phyloP scores from a whole-genome alignment of 2,329 filamentous ascomycete species.

The Metarhizium rileyi region DNA sequence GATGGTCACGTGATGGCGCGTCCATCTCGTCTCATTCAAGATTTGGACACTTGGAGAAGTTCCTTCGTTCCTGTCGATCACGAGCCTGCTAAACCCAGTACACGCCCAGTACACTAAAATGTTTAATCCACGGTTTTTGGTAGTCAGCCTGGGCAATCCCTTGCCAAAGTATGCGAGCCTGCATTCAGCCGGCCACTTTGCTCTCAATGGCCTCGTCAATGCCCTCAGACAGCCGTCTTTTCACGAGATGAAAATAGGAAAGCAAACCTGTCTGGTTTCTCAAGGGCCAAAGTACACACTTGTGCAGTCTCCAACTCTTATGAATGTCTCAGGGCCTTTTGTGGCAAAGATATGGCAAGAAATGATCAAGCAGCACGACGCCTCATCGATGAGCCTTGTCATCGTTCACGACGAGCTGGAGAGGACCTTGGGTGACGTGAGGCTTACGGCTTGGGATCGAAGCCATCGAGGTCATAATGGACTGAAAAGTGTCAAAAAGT shows the following conservation, averaged over 20 bases:
- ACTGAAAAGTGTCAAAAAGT: constrained; percentile 53
- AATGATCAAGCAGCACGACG: constrained; percentile 31
- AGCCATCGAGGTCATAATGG: constrained; percentile 68
- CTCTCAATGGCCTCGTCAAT: constrained; percentile 52
- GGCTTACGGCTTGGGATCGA: constrained; percentile 49
- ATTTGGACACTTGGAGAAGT: background rate
- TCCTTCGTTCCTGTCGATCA: background rate
- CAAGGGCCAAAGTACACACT: constrained; percentile 49
- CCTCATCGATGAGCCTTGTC: constrained; percentile 44
- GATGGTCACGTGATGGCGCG: constrained; percentile 20
- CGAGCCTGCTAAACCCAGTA: background rate
- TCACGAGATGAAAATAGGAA: constrained; percentile 34
- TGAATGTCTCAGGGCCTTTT: constrained; percentile 76
- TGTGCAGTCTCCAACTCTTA: constrained; percentile 64
- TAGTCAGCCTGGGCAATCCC: constrained; percentile 85
- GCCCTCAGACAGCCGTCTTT: constrained; percentile 38
- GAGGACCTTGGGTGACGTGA: constrained; percentile 55
- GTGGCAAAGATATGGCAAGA: constrained; percentile 56
- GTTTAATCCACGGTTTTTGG: constrained; percentile 50
- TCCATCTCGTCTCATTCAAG: constrained; percentile 4
- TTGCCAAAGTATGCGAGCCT: constrained; percentile 64
- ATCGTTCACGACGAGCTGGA: constrained; percentile 88
- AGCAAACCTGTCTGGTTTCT: constrained; percentile 41
- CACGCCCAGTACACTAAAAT: constrained; percentile 13
- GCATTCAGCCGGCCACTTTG: constrained; percentile 78